Evolutionary conservation across 305 asterid genomes (phyloP).

Genomic region (Fraxinus floribunda): DNA sequence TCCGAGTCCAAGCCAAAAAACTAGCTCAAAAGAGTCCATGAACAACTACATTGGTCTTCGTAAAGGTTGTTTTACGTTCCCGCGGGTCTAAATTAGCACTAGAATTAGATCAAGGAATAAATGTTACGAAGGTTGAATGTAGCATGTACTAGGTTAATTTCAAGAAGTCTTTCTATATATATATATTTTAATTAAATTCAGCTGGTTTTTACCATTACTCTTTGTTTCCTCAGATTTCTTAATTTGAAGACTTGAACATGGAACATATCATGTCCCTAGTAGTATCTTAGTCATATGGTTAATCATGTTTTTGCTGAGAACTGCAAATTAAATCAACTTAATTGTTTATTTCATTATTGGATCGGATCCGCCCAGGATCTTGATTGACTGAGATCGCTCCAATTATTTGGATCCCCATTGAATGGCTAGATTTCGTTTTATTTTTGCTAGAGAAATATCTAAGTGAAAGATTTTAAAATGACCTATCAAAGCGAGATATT

Average conservation of each 20-base stretch:
- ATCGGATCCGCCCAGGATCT: too few species aligned
- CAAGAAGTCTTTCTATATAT: not conserved
- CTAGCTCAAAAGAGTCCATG: not conserved
- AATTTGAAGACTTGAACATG: not conserved
- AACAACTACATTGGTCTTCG: not conserved
- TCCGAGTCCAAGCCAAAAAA: not conserved
- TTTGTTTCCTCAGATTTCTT: not conserved
- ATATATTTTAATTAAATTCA: too few species aligned
- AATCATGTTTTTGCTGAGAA: not conserved
- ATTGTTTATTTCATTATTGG: too few species aligned
- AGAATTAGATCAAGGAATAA: constrained; percentile 26
- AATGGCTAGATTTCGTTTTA: not conserved
- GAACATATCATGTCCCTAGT: not conserved
- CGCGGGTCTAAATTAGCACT: not conserved
- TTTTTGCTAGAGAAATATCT: not conserved
- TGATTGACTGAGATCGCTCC: too few species aligned
- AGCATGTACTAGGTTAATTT: not conserved
- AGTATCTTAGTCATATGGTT: not conserved
- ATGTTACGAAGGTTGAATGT: not conserved
- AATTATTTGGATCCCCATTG: not conserved
- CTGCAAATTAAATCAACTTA: not conserved
- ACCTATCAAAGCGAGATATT: too few species aligned
- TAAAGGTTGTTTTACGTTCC: constrained; percentile 13
- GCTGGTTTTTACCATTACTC: not conserved
- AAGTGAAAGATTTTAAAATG: not conserved